Conservation (phyloP, 371 early-diverging fungal genomes). For the Mortierella sp. region DNA sequence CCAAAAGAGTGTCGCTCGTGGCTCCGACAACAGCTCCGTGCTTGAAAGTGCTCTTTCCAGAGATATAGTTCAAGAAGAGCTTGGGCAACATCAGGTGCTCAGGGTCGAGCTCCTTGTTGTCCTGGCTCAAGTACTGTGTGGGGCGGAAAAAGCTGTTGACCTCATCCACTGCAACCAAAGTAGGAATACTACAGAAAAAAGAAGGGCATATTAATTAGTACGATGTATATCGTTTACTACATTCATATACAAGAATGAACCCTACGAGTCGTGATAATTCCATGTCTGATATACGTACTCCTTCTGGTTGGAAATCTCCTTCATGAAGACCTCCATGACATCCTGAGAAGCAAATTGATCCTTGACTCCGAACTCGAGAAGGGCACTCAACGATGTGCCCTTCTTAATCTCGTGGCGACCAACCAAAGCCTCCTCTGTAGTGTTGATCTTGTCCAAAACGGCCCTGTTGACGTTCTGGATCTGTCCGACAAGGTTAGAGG, state of each 20-base stretch:
- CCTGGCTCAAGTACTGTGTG: slow-evolving; percentile 52
- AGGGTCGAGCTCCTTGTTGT: slow-evolving; percentile 56
- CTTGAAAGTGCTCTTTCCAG: slow-evolving; percentile 53
- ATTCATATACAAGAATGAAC: neutral
- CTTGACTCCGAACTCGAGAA: slow-evolving; percentile 54
- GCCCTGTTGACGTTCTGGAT: slow-evolving; percentile 51
- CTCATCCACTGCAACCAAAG: slow-evolving; percentile 59
- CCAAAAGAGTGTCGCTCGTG: slow-evolving; percentile 40
- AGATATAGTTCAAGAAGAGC: slow-evolving; percentile 58
- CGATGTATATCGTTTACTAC: neutral
- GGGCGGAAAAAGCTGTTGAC: slow-evolving; percentile 58
- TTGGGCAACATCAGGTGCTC: slow-evolving; percentile 48
- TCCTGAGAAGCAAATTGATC: slow-evolving; percentile 58
- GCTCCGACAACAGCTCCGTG: slow-evolving; percentile 57
- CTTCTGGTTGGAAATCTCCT: slow-evolving; percentile 51
- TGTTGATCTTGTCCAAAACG: slow-evolving; percentile 40
- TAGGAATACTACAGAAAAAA: slow-evolving; percentile 39
- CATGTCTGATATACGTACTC: slow-evolving; percentile 21
- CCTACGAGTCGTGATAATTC: too few species aligned
- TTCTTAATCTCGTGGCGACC: slow-evolving; percentile 50
- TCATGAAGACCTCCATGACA: slow-evolving; percentile 58
- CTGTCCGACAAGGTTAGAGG: slow-evolving; percentile 52
- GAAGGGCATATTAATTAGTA: neutral
- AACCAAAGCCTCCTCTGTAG: slow-evolving; percentile 37
- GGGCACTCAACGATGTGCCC: slow-evolving; percentile 45